Conservation (phyloP, 2,329 filamentous ascomycete species). For the Elsinoe fawcettii region DNA sequence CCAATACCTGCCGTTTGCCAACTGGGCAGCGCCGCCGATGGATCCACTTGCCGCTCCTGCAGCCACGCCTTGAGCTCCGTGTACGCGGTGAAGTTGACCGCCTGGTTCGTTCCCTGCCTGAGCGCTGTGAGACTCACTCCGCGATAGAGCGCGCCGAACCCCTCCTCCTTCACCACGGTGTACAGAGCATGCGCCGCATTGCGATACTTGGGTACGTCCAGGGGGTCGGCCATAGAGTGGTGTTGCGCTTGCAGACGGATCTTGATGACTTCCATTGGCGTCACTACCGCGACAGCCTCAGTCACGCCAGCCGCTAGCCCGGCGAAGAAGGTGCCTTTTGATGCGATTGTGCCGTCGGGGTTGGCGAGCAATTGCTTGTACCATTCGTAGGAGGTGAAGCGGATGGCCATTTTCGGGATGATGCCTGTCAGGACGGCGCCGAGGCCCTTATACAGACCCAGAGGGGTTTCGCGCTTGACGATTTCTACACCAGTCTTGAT, state of each 20-base stretch:
- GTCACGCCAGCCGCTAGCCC: constrained; percentile 90
- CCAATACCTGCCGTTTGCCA: constrained; percentile 91
- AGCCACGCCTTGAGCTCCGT: constrained; percentile 80
- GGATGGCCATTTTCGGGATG: constrained; percentile 98
- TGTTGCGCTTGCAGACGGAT: constrained; percentile 97
- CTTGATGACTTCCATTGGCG: constrained; percentile 98
- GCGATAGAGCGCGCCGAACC: constrained; percentile 77
- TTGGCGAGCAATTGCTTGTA: constrained; percentile 82
- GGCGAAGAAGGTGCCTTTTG: constrained; percentile 66
- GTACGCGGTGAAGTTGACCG: constrained; percentile 98
- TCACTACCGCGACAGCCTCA: constrained; percentile 92
- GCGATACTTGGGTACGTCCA: constrained; percentile 94
- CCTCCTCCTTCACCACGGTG: constrained; percentile 89
- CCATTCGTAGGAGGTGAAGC: constrained; percentile 92
- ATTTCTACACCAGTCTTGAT: constrained; percentile 79
- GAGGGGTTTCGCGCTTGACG: constrained; percentile 77
- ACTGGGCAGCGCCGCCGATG: constrained; percentile 61
- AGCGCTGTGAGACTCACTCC: constrained; percentile 90
- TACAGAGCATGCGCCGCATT: constrained; percentile 79
- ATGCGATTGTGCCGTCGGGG: constrained; percentile 57
- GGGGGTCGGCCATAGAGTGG: constrained; percentile 93
- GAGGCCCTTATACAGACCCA: constrained; percentile 96
- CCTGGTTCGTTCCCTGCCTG: constrained; percentile 93
- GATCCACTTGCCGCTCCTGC: constrained; percentile 63
- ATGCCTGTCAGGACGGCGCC: constrained; percentile 94